phyloP scores from a whole-genome alignment of 2,329 filamentous ascomycete species.

The Leptodontidium sp. region DNA sequence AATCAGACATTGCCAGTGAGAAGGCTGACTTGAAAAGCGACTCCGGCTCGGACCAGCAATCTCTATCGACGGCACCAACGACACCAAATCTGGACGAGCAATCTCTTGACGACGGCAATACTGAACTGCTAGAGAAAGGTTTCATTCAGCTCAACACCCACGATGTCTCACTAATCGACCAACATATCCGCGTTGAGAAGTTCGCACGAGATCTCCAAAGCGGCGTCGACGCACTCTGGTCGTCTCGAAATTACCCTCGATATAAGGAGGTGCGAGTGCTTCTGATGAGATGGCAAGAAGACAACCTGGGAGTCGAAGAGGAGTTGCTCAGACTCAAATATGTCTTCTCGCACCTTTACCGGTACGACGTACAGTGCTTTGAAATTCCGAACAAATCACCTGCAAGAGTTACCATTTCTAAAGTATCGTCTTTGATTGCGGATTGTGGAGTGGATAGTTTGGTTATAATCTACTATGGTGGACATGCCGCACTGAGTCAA shows the following conservation, averaged over 20 bases:
- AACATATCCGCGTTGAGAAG: slow-evolving; percentile 23
- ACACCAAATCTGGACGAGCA: neutral
- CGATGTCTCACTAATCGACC: slow-evolving; percentile 14
- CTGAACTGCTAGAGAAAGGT: neutral
- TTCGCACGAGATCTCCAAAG: slow-evolving; percentile 23
- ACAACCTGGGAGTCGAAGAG: slow-evolving; percentile 26
- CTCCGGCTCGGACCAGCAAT: neutral
- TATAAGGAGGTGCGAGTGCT: slow-evolving; percentile 24
- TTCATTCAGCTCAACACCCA: neutral
- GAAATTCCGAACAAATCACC: slow-evolving; percentile 25
- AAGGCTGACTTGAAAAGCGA: neutral
- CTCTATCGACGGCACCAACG: neutral
- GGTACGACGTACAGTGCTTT: slow-evolving; percentile 23
- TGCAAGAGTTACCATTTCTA: slow-evolving; percentile 8
- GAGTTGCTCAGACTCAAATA: slow-evolving; percentile 19
- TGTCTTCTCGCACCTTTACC: slow-evolving; percentile 21
- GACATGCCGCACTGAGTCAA: slow-evolving; percentile 16
- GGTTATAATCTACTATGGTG: slow-evolving; percentile 32
- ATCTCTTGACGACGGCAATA: neutral
- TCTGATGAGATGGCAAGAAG: slow-evolving; percentile 29
- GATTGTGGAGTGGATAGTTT: slow-evolving; percentile 23
- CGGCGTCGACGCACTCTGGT: slow-evolving; percentile 24
- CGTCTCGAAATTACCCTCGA: slow-evolving; percentile 13
- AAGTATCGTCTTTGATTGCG: slow-evolving; percentile 20
- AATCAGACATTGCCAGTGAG: neutral